Base-by-base conservation (phyloP, 1,284 basidiomycete genomes). In the Marasmius fiardii region DNA sequence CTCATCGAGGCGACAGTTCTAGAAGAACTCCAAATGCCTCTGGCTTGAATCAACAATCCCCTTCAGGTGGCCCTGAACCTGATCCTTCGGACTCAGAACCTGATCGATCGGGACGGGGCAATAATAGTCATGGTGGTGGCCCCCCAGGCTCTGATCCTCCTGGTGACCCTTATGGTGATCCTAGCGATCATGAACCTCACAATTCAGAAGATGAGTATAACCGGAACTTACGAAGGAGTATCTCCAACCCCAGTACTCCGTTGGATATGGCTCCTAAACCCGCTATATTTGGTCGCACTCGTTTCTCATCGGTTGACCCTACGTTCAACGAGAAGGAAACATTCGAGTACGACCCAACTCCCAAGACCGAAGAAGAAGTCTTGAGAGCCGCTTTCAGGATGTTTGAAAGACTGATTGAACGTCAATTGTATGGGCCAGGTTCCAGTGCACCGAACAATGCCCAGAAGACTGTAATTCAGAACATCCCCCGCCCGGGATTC, bases 401-500 rank as follows among this genome's bases (percentile, higher is more conserved):
- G 2, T 44, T 44, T 20, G 43, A 44, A 44, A 24, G 6, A 4
- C 6, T 44, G 23, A 44, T 44, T 44, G 43, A 20, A 24, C 23
- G 18, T 4, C 23, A 44, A 4, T 6, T 44, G 3, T 24, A 44
- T 44, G n/a, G 43, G 18, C 43, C 43, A 3, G n/a, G 18, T 2
- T 20, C 43, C 2, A 44, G 23, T 4, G 43, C 18, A 44, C n/a
- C n/a, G 14, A 44, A 41, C 1, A 45, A 31, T 14, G 18, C 43
- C 11, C 52, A 53, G 43, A 53, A 53, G 33, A 31, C 52, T 4
- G 31, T 43, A 0, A 24, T 53, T 28, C 41, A 43, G 41, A n/a
- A n/a, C n/a, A n/a, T n/a, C n/a, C n/a, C n/a, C n/a, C n/a, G n/a
- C n/a, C n/a, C n/a, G n/a, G n/a, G 41, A 3, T 33, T 44, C 35